phyloP scores from a whole-genome alignment of 768 basidiomycete genomes.

The Sarcomyxa edulis region DNA sequence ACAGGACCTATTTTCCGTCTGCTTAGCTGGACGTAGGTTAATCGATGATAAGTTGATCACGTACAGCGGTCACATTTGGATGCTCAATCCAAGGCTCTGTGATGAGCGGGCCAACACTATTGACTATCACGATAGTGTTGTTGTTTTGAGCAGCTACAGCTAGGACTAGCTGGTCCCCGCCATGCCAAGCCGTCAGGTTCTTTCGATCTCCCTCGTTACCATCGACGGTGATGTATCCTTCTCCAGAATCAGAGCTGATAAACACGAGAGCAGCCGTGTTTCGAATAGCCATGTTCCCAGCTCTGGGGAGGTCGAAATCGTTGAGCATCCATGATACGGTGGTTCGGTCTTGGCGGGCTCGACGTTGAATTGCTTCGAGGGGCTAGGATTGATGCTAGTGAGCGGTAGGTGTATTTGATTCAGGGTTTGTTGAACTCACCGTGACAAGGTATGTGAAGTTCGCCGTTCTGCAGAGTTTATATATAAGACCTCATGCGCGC shows the following conservation, averaged over 20 bases:
- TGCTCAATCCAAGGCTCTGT: slow-evolving; percentile 67
- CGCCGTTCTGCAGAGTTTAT: too few species aligned
- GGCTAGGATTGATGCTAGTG: too few species aligned
- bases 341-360: slow-evolving; percentile 64
- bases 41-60: slow-evolving; percentile 18
- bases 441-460: too few species aligned
- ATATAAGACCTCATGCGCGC: too few species aligned
- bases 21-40: neutral
- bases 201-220: slow-evolving; percentile 73
- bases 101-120: slow-evolving; percentile 58
- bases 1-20: slow-evolving; percentile 46
- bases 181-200: slow-evolving; percentile 72
- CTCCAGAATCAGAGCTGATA: slow-evolving; percentile 79
- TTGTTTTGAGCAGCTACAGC: slow-evolving; percentile 63
- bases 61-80: slow-evolving; percentile 65
- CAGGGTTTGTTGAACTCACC: too few species aligned
- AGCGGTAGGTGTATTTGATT: too few species aligned
- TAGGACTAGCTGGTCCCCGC: slow-evolving; percentile 64
- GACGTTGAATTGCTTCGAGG: slow-evolving; percentile 74
- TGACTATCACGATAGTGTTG: slow-evolving; percentile 68
- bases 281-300: slow-evolving; percentile 39
- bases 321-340: slow-evolving; percentile 63
- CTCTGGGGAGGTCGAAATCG: slow-evolving; percentile 56
- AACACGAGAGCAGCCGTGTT: slow-evolving; percentile 76
- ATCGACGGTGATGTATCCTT: slow-evolving; percentile 75